Conservation (phyloP, 2,329 filamentous ascomycete genomes). For the Stromatinia cepivora region DNA sequence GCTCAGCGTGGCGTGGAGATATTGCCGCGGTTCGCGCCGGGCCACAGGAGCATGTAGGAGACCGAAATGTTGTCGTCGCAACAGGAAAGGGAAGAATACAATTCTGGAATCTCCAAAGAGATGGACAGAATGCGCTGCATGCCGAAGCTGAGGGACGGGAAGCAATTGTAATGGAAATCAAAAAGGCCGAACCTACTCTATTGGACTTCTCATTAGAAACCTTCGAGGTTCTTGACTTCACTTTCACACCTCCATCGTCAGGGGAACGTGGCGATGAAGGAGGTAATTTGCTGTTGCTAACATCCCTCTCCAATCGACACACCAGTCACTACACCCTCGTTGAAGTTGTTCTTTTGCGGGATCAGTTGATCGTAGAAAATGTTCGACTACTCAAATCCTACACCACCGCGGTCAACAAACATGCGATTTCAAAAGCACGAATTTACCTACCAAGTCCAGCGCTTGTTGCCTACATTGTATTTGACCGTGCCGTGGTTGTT, state of each 20-base stretch:
- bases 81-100: conserved; percentile 77
- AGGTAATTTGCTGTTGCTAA: conserved; percentile 61
- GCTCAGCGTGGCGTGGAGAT: conserved; percentile 70
- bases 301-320: conserved; percentile 54
- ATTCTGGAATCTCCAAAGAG: conserved; percentile 85
- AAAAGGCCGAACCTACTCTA: conserved; percentile 52
- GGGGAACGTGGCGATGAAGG: conserved; percentile 53
- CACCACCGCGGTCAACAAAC: conserved; percentile 49
- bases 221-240: conserved; percentile 78
- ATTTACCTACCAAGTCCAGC: conserved; percentile 77
- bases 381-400: conserved; percentile 69
- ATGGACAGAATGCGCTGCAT: conserved; percentile 75
- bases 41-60: conserved; percentile 69
- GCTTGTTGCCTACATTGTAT: conserved; percentile 78
- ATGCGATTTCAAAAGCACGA: conserved; percentile 54
- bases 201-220: conserved; percentile 55
- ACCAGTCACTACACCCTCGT: conserved; percentile 70
- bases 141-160: conserved; percentile 70
- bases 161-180: conserved; percentile 62
- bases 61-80: conserved; percentile 79
- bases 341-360: conserved; percentile 63
- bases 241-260: conserved; percentile 60
- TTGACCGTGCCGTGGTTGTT: conserved; percentile 75
- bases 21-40: conserved; percentile 79
- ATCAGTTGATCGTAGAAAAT: conserved; percentile 58